These are phyloP conservation scores for Orychophragmus violaceus DNA, from an alignment of 345 rosid genomes.

Conservation along the genomic window DNA sequence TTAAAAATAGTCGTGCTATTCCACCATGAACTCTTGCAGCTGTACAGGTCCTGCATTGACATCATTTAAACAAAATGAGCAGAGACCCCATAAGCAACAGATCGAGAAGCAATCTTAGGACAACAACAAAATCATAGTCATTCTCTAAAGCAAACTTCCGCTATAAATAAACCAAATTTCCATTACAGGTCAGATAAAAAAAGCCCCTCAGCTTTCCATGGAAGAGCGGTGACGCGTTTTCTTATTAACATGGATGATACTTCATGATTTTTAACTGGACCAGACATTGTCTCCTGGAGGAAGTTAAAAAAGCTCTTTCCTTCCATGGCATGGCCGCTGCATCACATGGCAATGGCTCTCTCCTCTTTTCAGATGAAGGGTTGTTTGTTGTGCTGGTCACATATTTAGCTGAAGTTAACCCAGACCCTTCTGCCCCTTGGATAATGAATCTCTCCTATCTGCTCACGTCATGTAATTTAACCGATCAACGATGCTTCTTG, in stretches of 20 bases:
- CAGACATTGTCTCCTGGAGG: slow-evolving; percentile 60
- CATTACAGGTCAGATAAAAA: slow-evolving; percentile 45
- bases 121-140: too few relatives aligned
- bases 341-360: slow-evolving; percentile 90
- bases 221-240: slow-evolving; percentile 81
- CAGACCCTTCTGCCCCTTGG: slow-evolving; percentile 94
- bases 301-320: slow-evolving; percentile 81
- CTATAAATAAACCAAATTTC: too few relatives aligned
- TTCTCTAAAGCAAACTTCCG: too few relatives aligned
- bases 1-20: too few relatives aligned
- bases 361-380: slow-evolving; percentile 65
- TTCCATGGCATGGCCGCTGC: too few relatives aligned
- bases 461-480: slow-evolving; percentile 36
- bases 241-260: slow-evolving; percentile 58
- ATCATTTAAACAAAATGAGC: too few relatives aligned
- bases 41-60: too few relatives aligned
- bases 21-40: too few relatives aligned
- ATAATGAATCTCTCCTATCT: slow-evolving; percentile 51
- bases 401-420: slow-evolving; percentile 80
- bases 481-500: slow-evolving; percentile 34
- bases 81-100: too few relatives aligned
- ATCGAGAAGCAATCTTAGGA: too few relatives aligned
- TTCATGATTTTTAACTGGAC: slow-evolving; percentile 44
- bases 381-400: slow-evolving; percentile 55
- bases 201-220: slow-evolving; percentile 45